Conservation (phyloP, 1,284 basidiomycete species). For the Wallemia ichthyophaga region DNA sequence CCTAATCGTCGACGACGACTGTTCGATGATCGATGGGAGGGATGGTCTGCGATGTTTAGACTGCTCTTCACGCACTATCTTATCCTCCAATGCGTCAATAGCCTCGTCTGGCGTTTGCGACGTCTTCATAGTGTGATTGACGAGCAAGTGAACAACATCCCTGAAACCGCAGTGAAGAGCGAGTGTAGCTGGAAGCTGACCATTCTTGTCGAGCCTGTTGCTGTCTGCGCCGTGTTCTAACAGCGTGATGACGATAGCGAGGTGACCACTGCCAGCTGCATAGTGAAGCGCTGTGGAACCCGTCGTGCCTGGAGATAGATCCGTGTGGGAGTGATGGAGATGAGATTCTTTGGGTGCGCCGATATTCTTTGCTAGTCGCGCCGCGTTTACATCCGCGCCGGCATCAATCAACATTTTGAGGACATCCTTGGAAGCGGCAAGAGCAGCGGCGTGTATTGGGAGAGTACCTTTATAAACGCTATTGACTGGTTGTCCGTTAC, state of each 20-base stretch:
- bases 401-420: background rate
- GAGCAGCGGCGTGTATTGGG: background rate
- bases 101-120: background rate
- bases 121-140: background rate
- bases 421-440: background rate
- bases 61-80: background rate
- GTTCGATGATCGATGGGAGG: background rate
- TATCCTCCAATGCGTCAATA: background rate
- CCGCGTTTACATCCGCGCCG: background rate
- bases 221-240: background rate
- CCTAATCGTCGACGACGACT: background rate
- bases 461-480: background rate
- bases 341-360: background rate
- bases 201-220: background rate
- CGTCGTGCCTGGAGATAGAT: background rate
- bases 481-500: background rate
- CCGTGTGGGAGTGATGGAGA: background rate
- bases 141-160: background rate
- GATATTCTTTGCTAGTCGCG: background rate
- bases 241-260: background rate
- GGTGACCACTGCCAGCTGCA: background rate
- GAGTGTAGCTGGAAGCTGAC: background rate
- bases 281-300: background rate
- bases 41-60: background rate
- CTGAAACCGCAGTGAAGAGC: background rate